Evolutionary conservation across 2,329 filamentous ascomycete genomes (phyloP), one percentile per base, ranked within the genome.

Genomic region (Ceratocystis papillata): DNA sequence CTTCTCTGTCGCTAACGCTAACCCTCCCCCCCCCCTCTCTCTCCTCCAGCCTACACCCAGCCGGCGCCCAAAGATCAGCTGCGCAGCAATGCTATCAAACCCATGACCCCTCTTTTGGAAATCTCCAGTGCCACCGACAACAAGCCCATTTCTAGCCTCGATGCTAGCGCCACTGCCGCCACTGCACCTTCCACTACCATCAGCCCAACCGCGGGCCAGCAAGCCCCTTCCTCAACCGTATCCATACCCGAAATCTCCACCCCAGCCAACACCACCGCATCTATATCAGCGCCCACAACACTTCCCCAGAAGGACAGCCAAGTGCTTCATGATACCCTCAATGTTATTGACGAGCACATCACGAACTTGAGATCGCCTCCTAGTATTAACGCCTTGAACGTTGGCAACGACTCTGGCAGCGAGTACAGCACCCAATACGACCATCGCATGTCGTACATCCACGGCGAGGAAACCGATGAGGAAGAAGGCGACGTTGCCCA

Each of bases 301-400:
- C 78, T 68, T 78, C 85, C 70, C 44, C 65, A 61, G 28, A 63
- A 69, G n/a, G 78, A 83, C 63, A 82, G 77, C 72, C 88, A 89
- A 10, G 92, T 96, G 62, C 88, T 97, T 79, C 91, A 92, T 73
- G 92, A 97, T 74, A 96, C 93, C 0, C 78, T 97, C 63, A 96
- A 91, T 72, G 93, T 97, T 67, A 97, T 97, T 72, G 88, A 97
- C 74, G 93, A 97, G 76, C 93, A 96, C 73, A 96, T 97, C 71
- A 96, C 90, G 53, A 89, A 96, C 74, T 83, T 97, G 69, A 79
- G 82, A 68, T 82, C 81, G 20, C 77, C 81, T 5, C 77, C 79
- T 4, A 79, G 76, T 68, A 81, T 78, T 68, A 81, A 83, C 30
- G 75, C 74, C 44, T 71, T 69, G 41, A 68, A 67, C 74, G 76